Conservation (phyloP, 2,329 filamentous ascomycete genomes). For the Aureobasidium sp. region DNA sequence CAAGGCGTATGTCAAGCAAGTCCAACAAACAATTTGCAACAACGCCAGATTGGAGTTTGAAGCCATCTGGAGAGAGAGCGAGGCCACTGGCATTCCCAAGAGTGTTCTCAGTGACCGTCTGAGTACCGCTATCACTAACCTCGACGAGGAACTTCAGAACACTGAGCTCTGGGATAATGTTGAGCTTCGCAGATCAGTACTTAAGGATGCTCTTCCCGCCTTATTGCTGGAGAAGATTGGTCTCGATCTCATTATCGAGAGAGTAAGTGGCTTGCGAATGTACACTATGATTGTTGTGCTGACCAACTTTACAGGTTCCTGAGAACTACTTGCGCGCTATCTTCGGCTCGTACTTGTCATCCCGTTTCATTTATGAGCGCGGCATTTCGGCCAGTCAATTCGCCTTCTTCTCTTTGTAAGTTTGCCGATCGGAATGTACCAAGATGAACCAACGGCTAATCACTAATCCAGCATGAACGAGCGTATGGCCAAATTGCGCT, state of each 20-base stretch:
- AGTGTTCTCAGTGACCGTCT: slow-evolving; percentile 89
- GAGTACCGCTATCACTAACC: slow-evolving; percentile 85
- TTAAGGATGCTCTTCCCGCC: slow-evolving; percentile 78
- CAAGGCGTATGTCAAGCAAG: slow-evolving; percentile 81
- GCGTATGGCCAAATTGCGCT: slow-evolving; percentile 35
- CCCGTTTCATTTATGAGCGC: slow-evolving; percentile 92
- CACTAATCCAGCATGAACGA: slow-evolving; percentile 36
- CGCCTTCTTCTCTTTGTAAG: slow-evolving; percentile 63
- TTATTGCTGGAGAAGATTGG: slow-evolving; percentile 84
- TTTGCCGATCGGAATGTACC: not conserved
- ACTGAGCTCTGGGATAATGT: slow-evolving; percentile 87
- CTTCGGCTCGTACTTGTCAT: slow-evolving; percentile 92
- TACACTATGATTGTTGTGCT: not conserved
- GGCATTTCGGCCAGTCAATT: slow-evolving; percentile 91
- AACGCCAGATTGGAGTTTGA: slow-evolving; percentile 95
- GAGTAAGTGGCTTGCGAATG: slow-evolving; percentile 46
- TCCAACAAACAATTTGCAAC: slow-evolving; percentile 82
- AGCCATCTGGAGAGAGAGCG: slow-evolving; percentile 93
- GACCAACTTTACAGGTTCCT: slow-evolving; percentile 53
- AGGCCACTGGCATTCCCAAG: slow-evolving; percentile 68
- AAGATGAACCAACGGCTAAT: not conserved
- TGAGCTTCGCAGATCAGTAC: slow-evolving; percentile 66
- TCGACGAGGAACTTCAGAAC: slow-evolving; percentile 92
- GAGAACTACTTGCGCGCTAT: slow-evolving; percentile 89
- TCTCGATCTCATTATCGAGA: slow-evolving; percentile 74